A percentile compares a stretch with the other conserved stretches of the same genome.
These are phyloP conservation scores for Polytrichum commune DNA, from an alignment of 225 moss, liverwort and hornwort species.

Conservation along the genomic window DNA sequence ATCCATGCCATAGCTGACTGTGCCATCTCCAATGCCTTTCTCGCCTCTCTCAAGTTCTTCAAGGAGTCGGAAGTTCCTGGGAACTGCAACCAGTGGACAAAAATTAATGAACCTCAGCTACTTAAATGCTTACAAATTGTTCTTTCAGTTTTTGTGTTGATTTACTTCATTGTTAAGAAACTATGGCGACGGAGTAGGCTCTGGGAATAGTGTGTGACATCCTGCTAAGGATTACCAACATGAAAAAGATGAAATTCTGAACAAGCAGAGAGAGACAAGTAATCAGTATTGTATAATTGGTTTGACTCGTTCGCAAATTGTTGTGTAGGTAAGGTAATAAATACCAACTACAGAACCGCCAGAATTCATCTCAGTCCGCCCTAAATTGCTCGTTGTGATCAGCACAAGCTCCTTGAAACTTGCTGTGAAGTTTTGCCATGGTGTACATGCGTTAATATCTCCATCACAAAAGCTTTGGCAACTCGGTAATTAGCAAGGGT, in stretches of 20 bases:
- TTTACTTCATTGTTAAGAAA: background rate
- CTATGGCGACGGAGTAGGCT: background rate
- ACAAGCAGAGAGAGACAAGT: background rate
- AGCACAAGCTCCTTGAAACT: too few relatives aligned
- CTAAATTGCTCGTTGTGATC: too few relatives aligned
- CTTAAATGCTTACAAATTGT: background rate
- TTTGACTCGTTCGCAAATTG: background rate
- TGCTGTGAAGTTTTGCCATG: too few relatives aligned
- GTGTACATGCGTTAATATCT: too few relatives aligned
- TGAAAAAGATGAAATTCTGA: background rate
- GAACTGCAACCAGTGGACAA: slow-evolving; percentile 33
- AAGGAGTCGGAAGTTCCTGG: slow-evolving; percentile 65
- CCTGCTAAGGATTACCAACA: too few relatives aligned
- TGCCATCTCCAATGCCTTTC: slow-evolving; percentile 92
- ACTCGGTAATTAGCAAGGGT: too few relatives aligned
- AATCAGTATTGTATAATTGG: too few relatives aligned
- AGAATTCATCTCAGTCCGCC: background rate
- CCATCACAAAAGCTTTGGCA: too few relatives aligned
- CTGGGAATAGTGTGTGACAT: background rate
- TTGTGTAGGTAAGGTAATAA: background rate
- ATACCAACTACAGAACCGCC: slow-evolving; percentile 7
- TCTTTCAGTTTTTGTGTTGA: background rate
- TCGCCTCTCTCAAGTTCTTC: slow-evolving; percentile 73
- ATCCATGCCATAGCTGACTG: slow-evolving; percentile 98
- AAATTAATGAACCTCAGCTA: background rate